A percentile compares a stretch with the other conserved stretches of the same genome.
Conservation (phyloP, 1,139 yeast species). For the Yamadazyma conglobata region DNA sequence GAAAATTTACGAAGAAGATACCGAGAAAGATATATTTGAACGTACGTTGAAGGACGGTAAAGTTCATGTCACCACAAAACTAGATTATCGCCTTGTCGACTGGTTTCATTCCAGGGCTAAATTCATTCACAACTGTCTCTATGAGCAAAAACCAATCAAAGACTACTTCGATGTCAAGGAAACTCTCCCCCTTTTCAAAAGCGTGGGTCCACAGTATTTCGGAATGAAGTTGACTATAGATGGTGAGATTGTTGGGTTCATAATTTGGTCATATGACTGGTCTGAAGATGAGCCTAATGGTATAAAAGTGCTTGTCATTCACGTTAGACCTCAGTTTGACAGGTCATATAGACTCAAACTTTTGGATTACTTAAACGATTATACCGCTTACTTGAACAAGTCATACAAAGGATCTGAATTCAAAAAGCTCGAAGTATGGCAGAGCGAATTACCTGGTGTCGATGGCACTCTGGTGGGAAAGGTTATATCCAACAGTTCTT, state of each 20-base stretch:
- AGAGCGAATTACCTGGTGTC: slow-evolving; percentile 24
- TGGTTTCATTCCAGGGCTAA: slow-evolving; percentile 47
- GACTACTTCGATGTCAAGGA: slow-evolving; percentile 15
- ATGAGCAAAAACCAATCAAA: slow-evolving; percentile 7
- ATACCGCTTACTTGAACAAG: slow-evolving; percentile 9
- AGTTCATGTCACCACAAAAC: slow-evolving; percentile 28
- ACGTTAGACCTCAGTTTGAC: slow-evolving; percentile 17
- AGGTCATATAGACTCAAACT: slow-evolving; percentile 20
- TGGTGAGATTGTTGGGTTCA: slow-evolving; percentile 25
- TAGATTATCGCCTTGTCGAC: slow-evolving; percentile 31
- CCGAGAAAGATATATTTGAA: slow-evolving; percentile 15
- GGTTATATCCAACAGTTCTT: slow-evolving; percentile 34
- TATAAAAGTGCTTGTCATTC: slow-evolving; percentile 29
- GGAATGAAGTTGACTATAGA: slow-evolving; percentile 27
- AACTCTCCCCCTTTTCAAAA: slow-evolving; percentile 20
- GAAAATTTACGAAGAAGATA: slow-evolving; percentile 20
- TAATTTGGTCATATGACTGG: slow-evolving; percentile 44
- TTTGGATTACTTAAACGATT: slow-evolving; percentile 18
- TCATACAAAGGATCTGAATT: slow-evolving; percentile 4
- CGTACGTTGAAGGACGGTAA: slow-evolving; percentile 24
- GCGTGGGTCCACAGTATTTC: slow-evolving; percentile 25
- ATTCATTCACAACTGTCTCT: slow-evolving; percentile 30
- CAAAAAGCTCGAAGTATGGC: slow-evolving; percentile 33
- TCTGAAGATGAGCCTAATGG: slow-evolving; percentile 17
- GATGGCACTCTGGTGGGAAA: slow-evolving; percentile 9